These are phyloP conservation scores for Candida golubevii DNA, from an alignment of 805 yeast species.

Conservation along the genomic window DNA sequence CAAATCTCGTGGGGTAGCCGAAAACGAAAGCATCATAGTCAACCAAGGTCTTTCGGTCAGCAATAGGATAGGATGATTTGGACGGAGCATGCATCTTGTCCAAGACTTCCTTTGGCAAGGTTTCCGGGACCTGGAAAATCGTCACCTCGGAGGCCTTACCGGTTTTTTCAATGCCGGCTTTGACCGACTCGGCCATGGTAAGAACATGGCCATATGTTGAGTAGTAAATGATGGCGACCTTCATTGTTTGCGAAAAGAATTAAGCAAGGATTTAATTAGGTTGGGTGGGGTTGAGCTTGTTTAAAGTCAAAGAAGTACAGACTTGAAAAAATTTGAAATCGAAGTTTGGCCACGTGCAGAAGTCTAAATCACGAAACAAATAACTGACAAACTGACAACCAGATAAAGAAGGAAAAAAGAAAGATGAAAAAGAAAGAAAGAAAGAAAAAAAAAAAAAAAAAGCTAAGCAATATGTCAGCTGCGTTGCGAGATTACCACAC, in stretches of 20 bases:
- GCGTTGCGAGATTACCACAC: not conserved
- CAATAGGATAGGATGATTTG: conserved; percentile 58
- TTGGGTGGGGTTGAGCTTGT: no score
- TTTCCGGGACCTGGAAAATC: conserved; percentile 78
- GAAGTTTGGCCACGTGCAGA: no score
- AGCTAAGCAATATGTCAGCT: not conserved
- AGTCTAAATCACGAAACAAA: no score
- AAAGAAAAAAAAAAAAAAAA: not conserved
- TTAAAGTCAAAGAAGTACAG: no score
- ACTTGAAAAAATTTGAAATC: no score
- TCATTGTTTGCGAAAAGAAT: conserved; percentile 7
- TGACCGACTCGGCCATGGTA: conserved; percentile 17
- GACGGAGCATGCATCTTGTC: conserved; percentile 61
- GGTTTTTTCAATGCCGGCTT: conserved; percentile 14
- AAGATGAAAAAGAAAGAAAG: not conserved
- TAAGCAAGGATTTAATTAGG: not conserved
- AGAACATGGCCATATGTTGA: conserved; percentile 18
- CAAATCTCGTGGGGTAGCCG: conserved; percentile 85
- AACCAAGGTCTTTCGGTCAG: conserved; percentile 52
- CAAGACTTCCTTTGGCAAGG: conserved; percentile 61
- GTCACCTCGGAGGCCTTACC: conserved; percentile 41
- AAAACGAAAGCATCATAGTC: conserved; percentile 77
- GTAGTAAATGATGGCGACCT: conserved; percentile 18
- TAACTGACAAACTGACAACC: not conserved
- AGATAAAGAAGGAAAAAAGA: not conserved